Base-by-base conservation (phyloP, 1,284 basidiomycete species). In the Coniferiporia weirii region DNA sequence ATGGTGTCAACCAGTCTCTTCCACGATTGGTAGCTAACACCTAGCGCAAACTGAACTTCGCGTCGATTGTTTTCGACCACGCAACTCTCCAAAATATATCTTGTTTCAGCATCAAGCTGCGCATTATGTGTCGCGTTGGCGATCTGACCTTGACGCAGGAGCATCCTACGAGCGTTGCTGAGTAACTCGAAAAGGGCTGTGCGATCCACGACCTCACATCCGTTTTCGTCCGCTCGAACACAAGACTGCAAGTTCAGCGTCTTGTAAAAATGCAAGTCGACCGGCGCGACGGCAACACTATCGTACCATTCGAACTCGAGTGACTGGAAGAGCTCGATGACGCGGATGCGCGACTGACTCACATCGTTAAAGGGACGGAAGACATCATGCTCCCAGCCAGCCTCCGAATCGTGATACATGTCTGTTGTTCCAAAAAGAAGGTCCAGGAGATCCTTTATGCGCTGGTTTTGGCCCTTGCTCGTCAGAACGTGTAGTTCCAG, bases 221-320 rank as follows among this genome's bases (percentile, higher is more conserved):
- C 91, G 10, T 81, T 81, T 19, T 81, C 75, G 64, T 95, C 89
- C 47, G 74, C 73, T 6, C 86, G 83, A 46, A 90, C 73, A 68
- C 91, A 97, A 8, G 85, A 79, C 46, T 86, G 83, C 45, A 96
- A 77, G 65, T 92, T 85, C 58, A 97, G 76, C 27, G 83, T 78
- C 8, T 75, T 79, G 36, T 91, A 81, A 70, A 89, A 88, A 64
- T 85, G 79, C 56, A 93, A 74, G n/a, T 85, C 78, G 36, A 84
- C 68, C 2, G 81, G 77, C 13, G 80, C 73, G 1, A 87, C 80
- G 1, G 75, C 67, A 48, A 91, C 73, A 56, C 82, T 83, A 70
- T 98, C 95, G 17, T 80, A 80, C 93, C 94, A 98, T 61, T 90
- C 86, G 66, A 97, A 89, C 69, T 89, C 86, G 63, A 98, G 76